Evolutionary conservation across 495 filamentous ascomycete genomes (phyloP).

Genomic region (Neurospora africana): DNA sequence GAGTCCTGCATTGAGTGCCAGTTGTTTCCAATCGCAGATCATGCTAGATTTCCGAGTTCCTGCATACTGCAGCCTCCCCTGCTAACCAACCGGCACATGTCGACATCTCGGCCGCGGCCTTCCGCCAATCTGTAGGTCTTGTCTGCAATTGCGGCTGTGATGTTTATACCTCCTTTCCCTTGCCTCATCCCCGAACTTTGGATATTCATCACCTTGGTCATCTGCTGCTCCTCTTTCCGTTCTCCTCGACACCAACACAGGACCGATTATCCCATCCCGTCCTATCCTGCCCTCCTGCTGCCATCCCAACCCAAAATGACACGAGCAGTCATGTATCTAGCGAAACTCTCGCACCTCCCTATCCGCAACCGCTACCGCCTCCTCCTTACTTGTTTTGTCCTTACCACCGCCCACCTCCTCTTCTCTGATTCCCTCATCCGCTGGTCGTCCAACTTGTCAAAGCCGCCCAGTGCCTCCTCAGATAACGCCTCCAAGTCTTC

Average conservation of each 20-base stretch:
- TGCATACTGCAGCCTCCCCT: not conserved
- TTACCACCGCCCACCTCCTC: not conserved
- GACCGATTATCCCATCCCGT: not conserved
- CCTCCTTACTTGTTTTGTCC: slow-evolving; percentile 2
- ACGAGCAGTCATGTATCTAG: not conserved
- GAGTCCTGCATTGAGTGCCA: not conserved
- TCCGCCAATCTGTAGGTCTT: not conserved
- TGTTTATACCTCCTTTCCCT: not conserved
- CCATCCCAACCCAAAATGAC: not conserved
- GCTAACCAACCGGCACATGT: not conserved
- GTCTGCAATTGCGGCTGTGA: not conserved
- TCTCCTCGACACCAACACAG: not conserved
- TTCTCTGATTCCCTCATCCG: not conserved
- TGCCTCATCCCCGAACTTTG: not conserved
- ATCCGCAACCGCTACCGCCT: slow-evolving; percentile 9
- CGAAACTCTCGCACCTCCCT: slow-evolving; percentile 5
- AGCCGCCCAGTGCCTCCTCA: not conserved
- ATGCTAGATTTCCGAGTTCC: not conserved
- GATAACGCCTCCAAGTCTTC: not conserved
- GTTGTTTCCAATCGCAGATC: not conserved
- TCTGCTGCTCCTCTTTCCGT: not conserved
- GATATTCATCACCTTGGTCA: not conserved
- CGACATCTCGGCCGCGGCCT: not conserved
- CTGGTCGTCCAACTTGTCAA: not conserved
- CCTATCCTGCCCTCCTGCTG: not conserved